phyloP scores from a whole-genome alignment of 208 protist genomes.

The Acanthamoeba lenticulata region DNA sequence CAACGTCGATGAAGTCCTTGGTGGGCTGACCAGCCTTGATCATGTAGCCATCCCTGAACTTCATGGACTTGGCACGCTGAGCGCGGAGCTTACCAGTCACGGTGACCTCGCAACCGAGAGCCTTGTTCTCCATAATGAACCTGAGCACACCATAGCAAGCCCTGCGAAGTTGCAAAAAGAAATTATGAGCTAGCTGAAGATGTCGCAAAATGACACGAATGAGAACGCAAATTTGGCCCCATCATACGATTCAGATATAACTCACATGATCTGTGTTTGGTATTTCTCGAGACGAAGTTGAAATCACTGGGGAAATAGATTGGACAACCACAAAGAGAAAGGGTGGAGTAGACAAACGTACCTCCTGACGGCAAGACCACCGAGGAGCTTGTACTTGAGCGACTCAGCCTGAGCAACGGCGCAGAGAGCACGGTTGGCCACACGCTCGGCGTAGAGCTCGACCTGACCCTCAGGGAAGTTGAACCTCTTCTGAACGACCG shows the following conservation, averaged over 20 bases:
- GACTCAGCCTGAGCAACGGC: constrained; percentile 99
- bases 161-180: constrained; percentile 59
- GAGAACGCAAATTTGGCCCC: neutral
- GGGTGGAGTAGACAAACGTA: neutral
- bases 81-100: constrained; percentile 99
- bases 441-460: constrained; percentile 97
- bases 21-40: constrained; percentile 89
- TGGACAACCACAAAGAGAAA: constrained; percentile 10
- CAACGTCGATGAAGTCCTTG: constrained; percentile 95
- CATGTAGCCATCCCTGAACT: constrained; percentile 99
- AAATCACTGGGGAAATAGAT: neutral
- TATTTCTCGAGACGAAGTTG: neutral
- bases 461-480: constrained; percentile 95
- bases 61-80: constrained; percentile 99
- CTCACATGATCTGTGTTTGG: neutral
- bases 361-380: constrained; percentile 96
- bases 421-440: constrained; percentile 97
- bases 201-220: neutral
- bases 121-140: constrained; percentile 98
- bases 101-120: constrained; percentile 98
- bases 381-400: constrained; percentile 98
- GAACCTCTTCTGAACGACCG: constrained; percentile 98
- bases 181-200: neutral
- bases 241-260: neutral
- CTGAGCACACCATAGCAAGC: constrained; percentile 99